Conservation (phyloP, 2,329 filamentous ascomycete genomes). For the Colletotrichum liaoningense region DNA sequence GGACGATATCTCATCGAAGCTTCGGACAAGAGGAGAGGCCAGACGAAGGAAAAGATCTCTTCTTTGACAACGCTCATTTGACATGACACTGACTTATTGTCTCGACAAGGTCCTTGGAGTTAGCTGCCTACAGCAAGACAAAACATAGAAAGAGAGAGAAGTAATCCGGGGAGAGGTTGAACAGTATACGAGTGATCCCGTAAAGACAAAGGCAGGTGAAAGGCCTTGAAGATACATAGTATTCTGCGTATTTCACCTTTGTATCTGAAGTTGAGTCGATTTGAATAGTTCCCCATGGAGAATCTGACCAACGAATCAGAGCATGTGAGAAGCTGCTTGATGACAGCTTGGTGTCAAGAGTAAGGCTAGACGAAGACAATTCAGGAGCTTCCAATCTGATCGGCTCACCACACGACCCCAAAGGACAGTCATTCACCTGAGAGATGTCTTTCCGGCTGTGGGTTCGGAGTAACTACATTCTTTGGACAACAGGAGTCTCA, state of each 20-base stretch:
- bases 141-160: background rate
- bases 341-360: too few species aligned
- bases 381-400: too few species aligned
- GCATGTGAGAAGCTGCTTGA: too few species aligned
- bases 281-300: too few species aligned
- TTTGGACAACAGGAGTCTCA: constrained; percentile 11
- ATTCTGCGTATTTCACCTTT: too few species aligned
- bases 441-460: background rate
- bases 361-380: too few species aligned
- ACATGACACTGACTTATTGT: background rate
- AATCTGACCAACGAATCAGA: too few species aligned
- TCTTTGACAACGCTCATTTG: background rate
- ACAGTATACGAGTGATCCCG: too few species aligned
- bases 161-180: background rate
- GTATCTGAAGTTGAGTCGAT: too few species aligned
- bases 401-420: too few species aligned
- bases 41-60: background rate
- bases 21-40: background rate
- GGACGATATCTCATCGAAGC: background rate
- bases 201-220: too few species aligned
- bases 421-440: background rate
- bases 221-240: too few species aligned
- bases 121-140: background rate
- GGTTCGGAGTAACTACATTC: background rate
- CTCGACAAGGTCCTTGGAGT: background rate